Base-by-base conservation (phyloP, 495 filamentous ascomycete species). In the Geoglossum glabrum region DNA sequence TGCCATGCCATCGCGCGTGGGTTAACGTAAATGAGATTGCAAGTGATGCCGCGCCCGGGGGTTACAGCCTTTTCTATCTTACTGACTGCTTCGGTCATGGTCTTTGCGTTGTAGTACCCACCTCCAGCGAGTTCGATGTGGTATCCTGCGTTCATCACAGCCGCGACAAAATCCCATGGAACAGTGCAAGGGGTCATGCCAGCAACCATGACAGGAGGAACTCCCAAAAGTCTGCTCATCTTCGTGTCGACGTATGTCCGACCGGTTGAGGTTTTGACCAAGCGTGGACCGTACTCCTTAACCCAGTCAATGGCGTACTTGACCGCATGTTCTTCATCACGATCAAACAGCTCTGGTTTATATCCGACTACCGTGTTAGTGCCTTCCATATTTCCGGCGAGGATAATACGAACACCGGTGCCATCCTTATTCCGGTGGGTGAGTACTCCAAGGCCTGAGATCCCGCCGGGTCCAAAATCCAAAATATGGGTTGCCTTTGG, bases 391-490 rank as follows among this genome's bases (percentile, higher is more conserved):
- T 88, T 79, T 43, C 92, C 92, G 28, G 87, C 90, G 58, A 97
- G 77, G 59, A 98, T 93, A 54, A 95, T 86, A 54, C 92, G 86
- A 30, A 97, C 90, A 62, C 92, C 92, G 49, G 88, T 96, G 59
- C 92, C 92, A 63, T 98, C 90, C 73, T 96, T 98, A 76, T 93
- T 98, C 33, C 90, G 84, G 74, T 94, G 95, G 23, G 90, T 98
- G 50, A 98, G 74, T n/a, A 95, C 86, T 59, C 92, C 92, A 50
- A 98, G 82, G 36, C 92, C 92, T 33, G 92, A 96, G 62, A 94
- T 90, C 33, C 92, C 92, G 62, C 92, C 92, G 13, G 92, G 92
- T 25, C 92, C 92, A 61, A 98, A 97, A 70, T 97, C 92, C 60
- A 97, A 69, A 52, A 97, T 85, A 67, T 98, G 92, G 1, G 92